These are phyloP conservation scores for Penicillium alfredii DNA, from an alignment of 495 filamentous ascomycete species.

Conservation along the genomic window DNA sequence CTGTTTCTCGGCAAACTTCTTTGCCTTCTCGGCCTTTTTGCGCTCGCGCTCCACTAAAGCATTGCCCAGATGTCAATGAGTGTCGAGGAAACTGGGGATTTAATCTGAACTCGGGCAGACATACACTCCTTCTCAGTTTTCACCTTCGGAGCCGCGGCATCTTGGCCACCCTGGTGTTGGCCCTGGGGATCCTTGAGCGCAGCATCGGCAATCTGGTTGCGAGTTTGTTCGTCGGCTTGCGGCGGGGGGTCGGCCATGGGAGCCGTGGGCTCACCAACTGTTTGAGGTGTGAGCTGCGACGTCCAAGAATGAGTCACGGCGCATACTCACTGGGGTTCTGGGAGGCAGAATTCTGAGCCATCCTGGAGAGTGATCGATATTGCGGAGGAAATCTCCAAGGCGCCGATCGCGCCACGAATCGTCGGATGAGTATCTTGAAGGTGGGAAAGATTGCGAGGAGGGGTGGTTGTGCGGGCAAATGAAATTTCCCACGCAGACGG, in stretches of 20 bases:
- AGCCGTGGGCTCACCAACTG: slow-evolving; percentile 51
- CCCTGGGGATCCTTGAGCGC: slow-evolving; percentile 32
- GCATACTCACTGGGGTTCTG: slow-evolving; percentile 46
- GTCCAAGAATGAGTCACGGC: slow-evolving; percentile 16
- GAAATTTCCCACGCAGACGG: slow-evolving; percentile 27
- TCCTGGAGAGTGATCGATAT: slow-evolving; percentile 47
- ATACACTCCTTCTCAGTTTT: slow-evolving; percentile 56
- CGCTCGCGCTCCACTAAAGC: slow-evolving; percentile 49
- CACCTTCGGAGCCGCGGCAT: slow-evolving; percentile 46
- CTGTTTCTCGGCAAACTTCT: slow-evolving; percentile 56
- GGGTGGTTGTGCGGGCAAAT: slow-evolving; percentile 33
- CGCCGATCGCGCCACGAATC: slow-evolving; percentile 45
- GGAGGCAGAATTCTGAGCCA: slow-evolving; percentile 55
- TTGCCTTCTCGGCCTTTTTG: slow-evolving; percentile 53
- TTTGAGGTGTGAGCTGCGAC: slow-evolving; percentile 6
- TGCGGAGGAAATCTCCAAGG: slow-evolving; percentile 42
- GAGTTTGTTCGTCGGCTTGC: slow-evolving; percentile 42
- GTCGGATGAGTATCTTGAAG: slow-evolving; percentile 46
- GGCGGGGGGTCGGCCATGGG: slow-evolving; percentile 43
- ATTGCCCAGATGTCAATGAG: slow-evolving; percentile 12
- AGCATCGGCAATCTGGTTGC: slow-evolving; percentile 39
- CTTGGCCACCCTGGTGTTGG: slow-evolving; percentile 39
- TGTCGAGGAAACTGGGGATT: too few species aligned
- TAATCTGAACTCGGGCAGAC: slow-evolving; percentile 12
- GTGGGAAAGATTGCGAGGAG: slow-evolving; percentile 20